Evolutionary conservation across 176 grass and related monocot genomes (phyloP), one percentile per base, ranked within the genome.

Genomic region (Melocanna baccifera): DNA sequence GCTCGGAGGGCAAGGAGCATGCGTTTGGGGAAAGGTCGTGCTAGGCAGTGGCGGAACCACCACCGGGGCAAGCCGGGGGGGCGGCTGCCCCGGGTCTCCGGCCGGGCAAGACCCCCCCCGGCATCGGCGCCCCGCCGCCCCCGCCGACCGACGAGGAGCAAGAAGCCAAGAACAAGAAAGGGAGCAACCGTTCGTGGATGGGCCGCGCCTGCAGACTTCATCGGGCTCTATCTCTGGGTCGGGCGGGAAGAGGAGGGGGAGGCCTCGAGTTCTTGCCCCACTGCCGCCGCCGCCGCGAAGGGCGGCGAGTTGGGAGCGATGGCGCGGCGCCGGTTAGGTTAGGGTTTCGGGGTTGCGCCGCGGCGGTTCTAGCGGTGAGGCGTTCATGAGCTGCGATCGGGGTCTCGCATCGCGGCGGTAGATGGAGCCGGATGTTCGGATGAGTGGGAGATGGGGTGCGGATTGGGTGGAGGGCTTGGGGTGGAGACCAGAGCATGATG

Each of bases 1-100:
- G 18, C 88, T 92, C 91, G 83, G 57, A 42, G 68, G 19, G 66
- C 85, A 94, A 70, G 87, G 41, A 84, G 67, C 80, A 2, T 18
- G 48, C 6, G 69, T 20, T 25, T 39, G 64, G 56, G 4, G 3
- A 4, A 58, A 20, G 10, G 72, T 77, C 48, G 15, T 41, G 7
- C 29, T n/a, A n/a, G n/a, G n/a, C n/a, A n/a, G n/a, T n/a, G n/a
- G n/a, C n/a, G n/a, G n/a, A n/a, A n/a, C n/a, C n/a, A n/a, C n/a
- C n/a, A n/a, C n/a, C n/a, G n/a, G n/a, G n/a, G n/a, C n/a, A n/a
- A n/a, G n/a, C n/a, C n/a, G n/a, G n/a, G n/a, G n/a, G n/a, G n/a
- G n/a, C n/a, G n/a, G n/a, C n/a, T n/a, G n/a, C n/a, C n/a, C n/a
- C n/a, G n/a, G n/a, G n/a, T n/a, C n/a, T n/a, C n/a, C n/a, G n/a